Conservation (phyloP, 805 yeast species). For the Candida silvatica region DNA sequence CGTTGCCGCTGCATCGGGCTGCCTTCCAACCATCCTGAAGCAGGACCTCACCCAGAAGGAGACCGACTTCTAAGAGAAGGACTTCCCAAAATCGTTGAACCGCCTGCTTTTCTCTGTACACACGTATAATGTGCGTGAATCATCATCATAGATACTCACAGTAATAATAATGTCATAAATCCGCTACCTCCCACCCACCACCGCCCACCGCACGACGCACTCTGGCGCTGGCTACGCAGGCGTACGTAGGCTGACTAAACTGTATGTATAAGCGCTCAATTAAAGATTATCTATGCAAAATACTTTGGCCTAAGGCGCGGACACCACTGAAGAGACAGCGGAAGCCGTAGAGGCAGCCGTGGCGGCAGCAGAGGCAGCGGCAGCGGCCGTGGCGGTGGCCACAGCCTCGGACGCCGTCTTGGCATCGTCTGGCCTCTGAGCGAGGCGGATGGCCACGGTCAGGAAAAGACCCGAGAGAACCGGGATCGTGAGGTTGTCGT, state of each 20-base stretch:
- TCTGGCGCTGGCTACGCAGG: too few relatives aligned
- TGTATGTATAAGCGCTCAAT: too few relatives aligned
- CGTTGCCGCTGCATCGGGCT: conserved; percentile 88
- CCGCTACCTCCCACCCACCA: too few relatives aligned
- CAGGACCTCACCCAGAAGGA: conserved; percentile 22
- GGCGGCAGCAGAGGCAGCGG: background rate
- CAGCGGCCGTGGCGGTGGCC: background rate
- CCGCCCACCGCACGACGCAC: background rate
- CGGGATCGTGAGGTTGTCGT: conserved; percentile 94
- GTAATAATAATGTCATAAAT: background rate
- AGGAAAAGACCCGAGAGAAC: conserved; percentile 68
- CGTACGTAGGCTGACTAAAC: too few relatives aligned
- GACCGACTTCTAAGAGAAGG: conserved; percentile 21
- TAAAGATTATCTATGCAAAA: too few relatives aligned
- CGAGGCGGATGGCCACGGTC: conserved; percentile 14
- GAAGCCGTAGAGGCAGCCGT: background rate
- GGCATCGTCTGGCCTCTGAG: conserved; percentile 4
- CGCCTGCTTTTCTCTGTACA: too few relatives aligned
- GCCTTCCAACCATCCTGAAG: conserved; percentile 57
- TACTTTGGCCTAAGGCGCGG: too few relatives aligned
- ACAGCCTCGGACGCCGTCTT: background rate
- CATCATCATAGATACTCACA: background rate
- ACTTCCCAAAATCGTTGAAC: background rate
- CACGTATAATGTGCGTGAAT: too few relatives aligned
- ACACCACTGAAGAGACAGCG: background rate